Evolutionary conservation across 768 basidiomycete species (phyloP).

Genomic region (Serendipita vermifera): DNA sequence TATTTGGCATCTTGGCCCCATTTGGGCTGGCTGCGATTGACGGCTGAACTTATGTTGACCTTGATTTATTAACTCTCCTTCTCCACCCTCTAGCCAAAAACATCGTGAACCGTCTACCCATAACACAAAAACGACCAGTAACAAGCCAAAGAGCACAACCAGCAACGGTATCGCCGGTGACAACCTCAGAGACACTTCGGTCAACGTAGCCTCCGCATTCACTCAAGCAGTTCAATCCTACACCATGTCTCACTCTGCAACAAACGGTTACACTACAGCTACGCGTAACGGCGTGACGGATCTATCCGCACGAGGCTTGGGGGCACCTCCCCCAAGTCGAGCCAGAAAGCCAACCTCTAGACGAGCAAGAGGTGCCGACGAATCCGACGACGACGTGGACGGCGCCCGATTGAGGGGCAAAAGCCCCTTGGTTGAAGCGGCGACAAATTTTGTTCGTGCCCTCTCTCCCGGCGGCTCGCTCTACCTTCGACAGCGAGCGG

Average conservation of each 20-base stretch:
- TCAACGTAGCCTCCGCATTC: slow-evolving; percentile 76
- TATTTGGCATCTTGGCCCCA: neutral
- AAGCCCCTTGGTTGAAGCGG: slow-evolving; percentile 30
- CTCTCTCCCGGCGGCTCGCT: neutral
- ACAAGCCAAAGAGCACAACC: slow-evolving; percentile 3
- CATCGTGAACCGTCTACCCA: neutral
- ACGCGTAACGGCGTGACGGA: slow-evolving; percentile 12
- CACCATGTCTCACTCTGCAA: slow-evolving; percentile 24
- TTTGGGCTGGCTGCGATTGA: neutral
- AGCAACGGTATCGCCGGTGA: slow-evolving; percentile 1
- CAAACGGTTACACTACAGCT: slow-evolving; percentile 16
- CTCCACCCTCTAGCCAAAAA: neutral
- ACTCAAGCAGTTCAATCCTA: slow-evolving; percentile 36
- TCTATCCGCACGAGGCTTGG: neutral
- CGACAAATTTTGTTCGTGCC: neutral
- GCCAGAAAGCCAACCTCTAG: slow-evolving; percentile 22
- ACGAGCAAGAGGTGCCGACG: slow-evolving; percentile 55
- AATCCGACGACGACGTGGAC: slow-evolving; percentile 66
- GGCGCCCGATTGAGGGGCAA: slow-evolving; percentile 40
- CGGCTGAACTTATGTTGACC: neutral
- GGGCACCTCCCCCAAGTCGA: slow-evolving; percentile 11
- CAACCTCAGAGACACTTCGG: slow-evolving; percentile 70
- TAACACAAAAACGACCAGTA: neutral
- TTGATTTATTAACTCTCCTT: neutral
- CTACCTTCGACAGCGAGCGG: neutral